phyloP scores from a whole-genome alignment of 345 rosid species.

The Moricandia moricandioides region DNA sequence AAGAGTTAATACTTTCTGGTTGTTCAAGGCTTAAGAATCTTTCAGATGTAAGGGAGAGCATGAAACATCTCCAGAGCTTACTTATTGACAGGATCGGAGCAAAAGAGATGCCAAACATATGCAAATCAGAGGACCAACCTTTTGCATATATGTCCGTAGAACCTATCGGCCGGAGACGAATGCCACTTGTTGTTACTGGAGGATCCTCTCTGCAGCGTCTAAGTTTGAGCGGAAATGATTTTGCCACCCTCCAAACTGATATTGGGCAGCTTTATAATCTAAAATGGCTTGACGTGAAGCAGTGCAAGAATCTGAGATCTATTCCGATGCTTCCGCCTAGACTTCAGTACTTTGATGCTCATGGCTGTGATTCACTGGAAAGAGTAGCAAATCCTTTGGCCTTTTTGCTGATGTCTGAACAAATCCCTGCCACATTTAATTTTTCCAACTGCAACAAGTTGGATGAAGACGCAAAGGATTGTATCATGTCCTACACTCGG shows the following conservation, averaged over 20 bases:
- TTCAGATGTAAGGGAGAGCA: not conserved
- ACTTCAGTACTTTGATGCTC: not conserved
- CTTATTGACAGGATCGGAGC: not conserved
- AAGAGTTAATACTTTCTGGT: slow-evolving; percentile 2
- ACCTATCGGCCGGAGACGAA: no score
- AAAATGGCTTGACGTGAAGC: not conserved
- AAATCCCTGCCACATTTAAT: not conserved
- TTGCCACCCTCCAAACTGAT: not conserved
- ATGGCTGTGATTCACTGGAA: not conserved
- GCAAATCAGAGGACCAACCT: no score
- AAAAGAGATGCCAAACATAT: not conserved
- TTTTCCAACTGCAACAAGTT: slow-evolving; percentile 3
- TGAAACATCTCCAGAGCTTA: slow-evolving; percentile 7
- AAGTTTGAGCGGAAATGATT: not conserved
- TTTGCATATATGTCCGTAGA: no score
- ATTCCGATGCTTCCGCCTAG: not conserved
- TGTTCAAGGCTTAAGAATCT: slow-evolving; percentile 8
- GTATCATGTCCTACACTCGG: not conserved
- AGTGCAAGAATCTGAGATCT: not conserved
- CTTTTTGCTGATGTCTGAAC: no score
- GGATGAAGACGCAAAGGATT: not conserved
- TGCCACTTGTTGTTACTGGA: no score
- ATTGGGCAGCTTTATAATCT: not conserved
- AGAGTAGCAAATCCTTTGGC: not conserved
- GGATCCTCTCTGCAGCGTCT: not conserved